A percentile compares a stretch with the other conserved stretches of the same genome.
phyloP scores from a whole-genome alignment of 1,284 basidiomycete genomes.

The Trametes sp. region DNA sequence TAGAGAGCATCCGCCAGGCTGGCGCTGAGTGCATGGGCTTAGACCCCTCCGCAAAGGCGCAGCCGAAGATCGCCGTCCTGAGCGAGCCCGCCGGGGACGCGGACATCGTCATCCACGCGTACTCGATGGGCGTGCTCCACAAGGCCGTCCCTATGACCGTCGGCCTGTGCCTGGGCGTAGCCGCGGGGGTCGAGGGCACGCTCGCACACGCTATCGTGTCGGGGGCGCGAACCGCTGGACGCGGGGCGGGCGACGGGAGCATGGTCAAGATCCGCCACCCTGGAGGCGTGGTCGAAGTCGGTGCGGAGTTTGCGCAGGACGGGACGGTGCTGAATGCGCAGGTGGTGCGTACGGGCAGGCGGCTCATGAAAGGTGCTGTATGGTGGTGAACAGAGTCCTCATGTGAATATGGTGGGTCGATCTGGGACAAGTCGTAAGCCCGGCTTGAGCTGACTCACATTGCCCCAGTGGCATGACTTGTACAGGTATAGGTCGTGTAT shows the following conservation, averaged over 20 bases:
- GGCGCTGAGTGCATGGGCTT: slow-evolving; percentile 72
- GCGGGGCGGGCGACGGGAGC: slow-evolving; percentile 13
- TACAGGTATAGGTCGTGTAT: too few relatives aligned
- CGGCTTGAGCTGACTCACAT: too few relatives aligned
- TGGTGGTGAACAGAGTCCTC: slow-evolving; percentile 68
- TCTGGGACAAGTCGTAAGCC: too few relatives aligned
- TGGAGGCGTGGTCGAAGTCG: slow-evolving; percentile 71
- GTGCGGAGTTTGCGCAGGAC: slow-evolving; percentile 54
- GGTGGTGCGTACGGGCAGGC: slow-evolving; percentile 71
- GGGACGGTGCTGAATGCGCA: slow-evolving; percentile 62
- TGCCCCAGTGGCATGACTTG: too few relatives aligned
- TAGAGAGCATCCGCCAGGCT: slow-evolving; percentile 63
- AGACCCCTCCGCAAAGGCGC: slow-evolving; percentile 64
- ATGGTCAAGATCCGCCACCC: slow-evolving; percentile 63
- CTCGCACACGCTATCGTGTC: slow-evolving; percentile 57
- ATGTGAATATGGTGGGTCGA: too few relatives aligned
- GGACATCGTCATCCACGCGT: slow-evolving; percentile 67
- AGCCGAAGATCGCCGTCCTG: slow-evolving; percentile 76
- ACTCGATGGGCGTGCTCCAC: slow-evolving; percentile 78
- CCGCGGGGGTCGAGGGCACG: slow-evolving; percentile 59
- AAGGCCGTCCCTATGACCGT: slow-evolving; percentile 80
- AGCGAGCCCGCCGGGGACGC: slow-evolving; percentile 43
- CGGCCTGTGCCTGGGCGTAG: slow-evolving; percentile 74
- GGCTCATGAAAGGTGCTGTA: slow-evolving; percentile 73
- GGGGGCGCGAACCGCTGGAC: slow-evolving; percentile 30